Percentiles rank a stretch among this genome's conserved stretches.
Evolutionary conservation across 1,139 yeast genomes (phyloP).

Genomic region (Candida freyschussii): DNA sequence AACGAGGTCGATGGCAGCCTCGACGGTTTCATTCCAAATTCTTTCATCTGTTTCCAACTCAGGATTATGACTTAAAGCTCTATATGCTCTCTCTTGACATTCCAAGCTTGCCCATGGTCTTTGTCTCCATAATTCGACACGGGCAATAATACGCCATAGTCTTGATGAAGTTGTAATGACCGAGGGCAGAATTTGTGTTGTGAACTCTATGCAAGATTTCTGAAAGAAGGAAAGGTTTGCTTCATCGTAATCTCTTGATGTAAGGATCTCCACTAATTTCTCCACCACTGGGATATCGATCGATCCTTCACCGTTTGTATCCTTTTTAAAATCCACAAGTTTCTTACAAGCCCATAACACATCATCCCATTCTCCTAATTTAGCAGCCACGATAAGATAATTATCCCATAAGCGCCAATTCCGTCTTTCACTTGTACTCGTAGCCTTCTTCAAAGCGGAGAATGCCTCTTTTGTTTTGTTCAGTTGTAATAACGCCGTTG

Average conservation of each 20-base stretch:
- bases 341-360: conserved; percentile 69
- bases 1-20: conserved; percentile 70
- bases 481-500: conserved; percentile 66
- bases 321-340: conserved; percentile 51
- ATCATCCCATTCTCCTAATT: conserved; percentile 81
- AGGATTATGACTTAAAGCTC: conserved; percentile 64
- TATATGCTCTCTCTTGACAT: conserved; percentile 80
- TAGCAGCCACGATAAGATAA: conserved; percentile 75
- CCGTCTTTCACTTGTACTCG: conserved; percentile 59
- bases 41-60: conserved; percentile 57
- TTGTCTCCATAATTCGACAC: conserved; percentile 82
- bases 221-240: conserved; percentile 54
- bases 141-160: conserved; percentile 79
- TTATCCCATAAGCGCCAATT: conserved; percentile 95
- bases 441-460: conserved; percentile 75
- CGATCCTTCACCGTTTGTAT: conserved; percentile 53
- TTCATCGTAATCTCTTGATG: conserved; percentile 44
- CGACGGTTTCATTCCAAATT: conserved; percentile 78
- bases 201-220: conserved; percentile 59
- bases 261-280: conserved; percentile 62
- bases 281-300: conserved; percentile 77
- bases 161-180: conserved; percentile 68
- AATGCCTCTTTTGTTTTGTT: conserved; percentile 74
- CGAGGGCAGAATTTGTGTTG: conserved; percentile 60
- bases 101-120: conserved; percentile 87